These are phyloP conservation scores for Mrakia hoshinonis DNA, from an alignment of 768 basidiomycete genomes.

Conservation along the genomic window DNA sequence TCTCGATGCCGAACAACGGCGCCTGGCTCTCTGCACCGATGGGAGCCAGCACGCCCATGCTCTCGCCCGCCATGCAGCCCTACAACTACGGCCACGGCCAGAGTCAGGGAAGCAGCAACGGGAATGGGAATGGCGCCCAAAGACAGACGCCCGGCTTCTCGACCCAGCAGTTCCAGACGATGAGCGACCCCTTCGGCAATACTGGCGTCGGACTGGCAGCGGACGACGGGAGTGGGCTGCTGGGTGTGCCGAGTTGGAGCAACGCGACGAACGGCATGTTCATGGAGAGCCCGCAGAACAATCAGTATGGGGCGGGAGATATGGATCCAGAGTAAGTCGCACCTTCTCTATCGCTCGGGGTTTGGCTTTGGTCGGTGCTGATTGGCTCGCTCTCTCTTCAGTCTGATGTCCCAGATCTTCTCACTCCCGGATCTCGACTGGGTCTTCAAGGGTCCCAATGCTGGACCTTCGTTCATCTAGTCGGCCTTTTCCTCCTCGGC, in stretches of 20 bases:
- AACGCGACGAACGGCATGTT: neutral
- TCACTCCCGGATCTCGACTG: constrained; percentile 24
- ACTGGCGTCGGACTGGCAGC: neutral
- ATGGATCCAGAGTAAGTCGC: neutral
- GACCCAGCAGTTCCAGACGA: neutral
- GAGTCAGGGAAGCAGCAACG: too few relatives aligned
- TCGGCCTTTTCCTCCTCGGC: neutral
- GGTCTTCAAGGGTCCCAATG: constrained; percentile 21
- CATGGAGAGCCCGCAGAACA: neutral
- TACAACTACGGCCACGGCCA: too few relatives aligned
- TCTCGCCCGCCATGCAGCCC: neutral
- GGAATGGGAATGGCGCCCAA: too few relatives aligned
- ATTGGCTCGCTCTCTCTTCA: neutral
- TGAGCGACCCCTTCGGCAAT: neutral
- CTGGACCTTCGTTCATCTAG: constrained; percentile 3
- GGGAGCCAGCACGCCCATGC: neutral
- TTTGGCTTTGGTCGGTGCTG: too few relatives aligned
- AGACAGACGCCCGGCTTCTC: neutral
- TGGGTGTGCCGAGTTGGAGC: neutral
- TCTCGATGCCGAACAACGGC: neutral
- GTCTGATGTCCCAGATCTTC: constrained; percentile 21
- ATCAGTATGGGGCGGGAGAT: neutral
- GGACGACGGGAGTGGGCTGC: neutral
- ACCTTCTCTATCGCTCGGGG: too few relatives aligned
- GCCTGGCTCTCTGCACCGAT: neutral